A percentile compares a stretch with the other conserved stretches of the same genome.
These are phyloP conservation scores for Trichoderma gamsii DNA, from an alignment of 495 filamentous ascomycete genomes.

Conservation along the genomic window DNA sequence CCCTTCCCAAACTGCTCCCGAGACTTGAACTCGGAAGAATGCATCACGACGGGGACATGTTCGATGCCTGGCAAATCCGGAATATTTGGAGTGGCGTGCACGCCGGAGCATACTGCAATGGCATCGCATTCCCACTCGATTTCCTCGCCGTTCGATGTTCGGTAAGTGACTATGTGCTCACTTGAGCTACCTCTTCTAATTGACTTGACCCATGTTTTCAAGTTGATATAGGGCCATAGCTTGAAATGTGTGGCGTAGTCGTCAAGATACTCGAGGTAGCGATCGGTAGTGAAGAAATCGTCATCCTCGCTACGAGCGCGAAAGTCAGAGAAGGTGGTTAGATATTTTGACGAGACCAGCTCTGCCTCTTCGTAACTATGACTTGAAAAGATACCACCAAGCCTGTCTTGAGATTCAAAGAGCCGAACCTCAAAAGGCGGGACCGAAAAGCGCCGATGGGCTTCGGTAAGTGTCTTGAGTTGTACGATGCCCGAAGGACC, in stretches of 20 bases:
- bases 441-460: conserved; percentile 26
- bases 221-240: conserved; percentile 33
- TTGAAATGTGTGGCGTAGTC: conserved; percentile 36
- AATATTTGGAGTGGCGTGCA: conserved; percentile 36
- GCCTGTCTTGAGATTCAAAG: conserved; percentile 21
- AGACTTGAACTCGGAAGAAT: conserved; percentile 40
- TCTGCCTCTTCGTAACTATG: conserved; percentile 32
- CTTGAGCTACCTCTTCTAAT: conserved; percentile 22
- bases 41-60: conserved; percentile 31
- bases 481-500: conserved; percentile 42
- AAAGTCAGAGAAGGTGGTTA: conserved; percentile 39
- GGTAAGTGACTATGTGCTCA: conserved; percentile 27
- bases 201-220: conserved; percentile 26
- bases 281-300: conserved; percentile 32
- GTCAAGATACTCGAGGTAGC: conserved; percentile 34
- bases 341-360: conserved; percentile 38
- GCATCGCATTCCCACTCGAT: conserved; percentile 33
- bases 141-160: conserved; percentile 15
- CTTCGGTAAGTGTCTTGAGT: conserved; percentile 37
- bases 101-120: conserved; percentile 39
- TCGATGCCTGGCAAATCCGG: conserved; percentile 35
- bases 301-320: conserved; percentile 24
- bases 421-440: conserved; percentile 32
- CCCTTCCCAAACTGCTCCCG: conserved; percentile 32
- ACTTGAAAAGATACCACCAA: conserved; percentile 31